Evolutionary conservation across 495 filamentous ascomycete species (phyloP).

Genomic region (Daldinia bambusicola): DNA sequence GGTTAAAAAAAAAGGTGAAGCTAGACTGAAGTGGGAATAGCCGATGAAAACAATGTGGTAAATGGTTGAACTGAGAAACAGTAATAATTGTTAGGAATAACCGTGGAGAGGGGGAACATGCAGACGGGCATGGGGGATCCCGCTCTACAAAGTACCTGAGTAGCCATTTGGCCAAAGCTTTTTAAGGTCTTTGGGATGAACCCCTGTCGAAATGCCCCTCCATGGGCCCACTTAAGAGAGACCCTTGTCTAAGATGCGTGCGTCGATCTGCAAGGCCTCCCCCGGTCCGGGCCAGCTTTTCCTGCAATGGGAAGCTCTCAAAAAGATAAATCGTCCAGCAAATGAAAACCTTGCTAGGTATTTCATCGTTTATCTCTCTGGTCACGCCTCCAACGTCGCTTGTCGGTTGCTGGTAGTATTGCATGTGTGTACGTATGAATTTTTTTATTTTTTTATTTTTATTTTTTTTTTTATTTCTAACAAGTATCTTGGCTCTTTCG

Average conservation of each 20-base stretch:
- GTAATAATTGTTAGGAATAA: constrained; percentile 35
- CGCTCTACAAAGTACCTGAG: neutral
- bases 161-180: constrained; percentile 23
- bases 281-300: constrained; percentile 22
- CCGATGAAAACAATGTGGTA: constrained; percentile 14
- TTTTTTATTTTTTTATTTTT: too few species aligned
- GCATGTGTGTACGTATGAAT: too few species aligned
- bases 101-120: neutral
- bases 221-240: constrained; percentile 4
- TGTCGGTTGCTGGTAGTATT: neutral
- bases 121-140: constrained; percentile 4
- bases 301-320: constrained; percentile 43
- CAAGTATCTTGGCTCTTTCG: too few species aligned
- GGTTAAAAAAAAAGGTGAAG: constrained; percentile 20
- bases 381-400: constrained; percentile 23
- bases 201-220: constrained; percentile 10
- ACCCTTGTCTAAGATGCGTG: constrained; percentile 40
- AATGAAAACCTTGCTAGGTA: constrained; percentile 23
- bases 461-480: too few species aligned
- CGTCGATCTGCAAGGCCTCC: constrained; percentile 38
- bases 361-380: constrained; percentile 15
- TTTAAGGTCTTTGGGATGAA: neutral
- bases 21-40: constrained; percentile 28
- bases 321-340: constrained; percentile 32
- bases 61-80: constrained; percentile 23